These are phyloP conservation scores for Blastocystis sp. DNA, from an alignment of 352 stramenopile genomes.

Conservation along the genomic window DNA sequence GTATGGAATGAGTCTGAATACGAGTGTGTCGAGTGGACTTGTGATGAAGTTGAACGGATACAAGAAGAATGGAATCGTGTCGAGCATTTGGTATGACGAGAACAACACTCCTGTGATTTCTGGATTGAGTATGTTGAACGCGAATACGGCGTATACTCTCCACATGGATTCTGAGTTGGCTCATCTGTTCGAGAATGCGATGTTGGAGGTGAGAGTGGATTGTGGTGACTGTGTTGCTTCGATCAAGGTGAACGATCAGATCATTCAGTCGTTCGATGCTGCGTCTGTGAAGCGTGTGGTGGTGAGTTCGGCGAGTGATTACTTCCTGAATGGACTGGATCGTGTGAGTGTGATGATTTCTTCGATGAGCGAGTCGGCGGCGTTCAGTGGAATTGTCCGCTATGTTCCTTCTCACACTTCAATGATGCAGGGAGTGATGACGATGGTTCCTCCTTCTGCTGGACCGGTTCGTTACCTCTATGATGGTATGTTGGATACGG, in stretches of 20 bases:
- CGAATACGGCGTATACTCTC: background rate
- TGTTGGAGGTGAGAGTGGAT: background rate
- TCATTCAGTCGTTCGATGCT: background rate
- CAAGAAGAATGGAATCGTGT: background rate
- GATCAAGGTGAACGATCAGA: background rate
- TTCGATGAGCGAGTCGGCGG: background rate
- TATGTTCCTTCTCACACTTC: background rate
- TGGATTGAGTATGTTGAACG: background rate
- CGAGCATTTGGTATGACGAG: background rate
- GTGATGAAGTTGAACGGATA: background rate
- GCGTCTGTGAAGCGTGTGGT: background rate
- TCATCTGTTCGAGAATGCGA: background rate
- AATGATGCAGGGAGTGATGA: background rate
- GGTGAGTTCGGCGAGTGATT: background rate
- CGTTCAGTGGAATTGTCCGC: background rate
- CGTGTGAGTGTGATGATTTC: background rate
- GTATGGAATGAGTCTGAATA: background rate
- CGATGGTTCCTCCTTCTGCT: background rate
- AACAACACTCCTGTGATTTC: background rate
- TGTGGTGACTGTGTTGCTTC: background rate
- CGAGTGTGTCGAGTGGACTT: background rate
- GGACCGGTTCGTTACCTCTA: background rate
- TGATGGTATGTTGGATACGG: background rate
- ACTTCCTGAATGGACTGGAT: background rate
- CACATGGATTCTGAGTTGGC: background rate